Percentiles rank a stretch among this genome's conserved stretches.
Conservation (phyloP, 2,329 filamentous ascomycete genomes). For the Penicillium griseofulvum region DNA sequence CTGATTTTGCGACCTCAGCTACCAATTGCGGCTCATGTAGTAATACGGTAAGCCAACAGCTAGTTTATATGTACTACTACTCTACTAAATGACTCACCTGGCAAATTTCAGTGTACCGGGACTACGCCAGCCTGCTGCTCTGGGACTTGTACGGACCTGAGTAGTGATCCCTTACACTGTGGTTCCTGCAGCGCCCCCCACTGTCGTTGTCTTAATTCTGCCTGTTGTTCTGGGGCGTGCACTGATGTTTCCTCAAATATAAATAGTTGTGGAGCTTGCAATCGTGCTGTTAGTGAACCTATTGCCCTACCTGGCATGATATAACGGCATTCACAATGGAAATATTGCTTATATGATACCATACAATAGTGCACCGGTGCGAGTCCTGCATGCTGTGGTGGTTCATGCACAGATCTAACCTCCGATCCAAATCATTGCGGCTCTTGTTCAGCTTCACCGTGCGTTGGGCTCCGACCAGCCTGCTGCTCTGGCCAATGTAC, state of each 20-base stretch:
- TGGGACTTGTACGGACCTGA: constrained; percentile 13
- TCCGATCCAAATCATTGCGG: background rate
- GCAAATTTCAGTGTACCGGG: constrained; percentile 10
- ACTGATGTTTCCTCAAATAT: background rate
- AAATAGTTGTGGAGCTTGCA: background rate
- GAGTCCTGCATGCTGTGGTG: background rate
- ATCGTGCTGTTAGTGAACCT: background rate
- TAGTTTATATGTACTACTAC: background rate
- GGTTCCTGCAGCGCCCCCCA: constrained; percentile 10
- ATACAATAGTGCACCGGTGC: background rate
- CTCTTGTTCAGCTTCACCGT: background rate
- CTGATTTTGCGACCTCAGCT: constrained; percentile 7
- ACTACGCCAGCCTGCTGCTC: constrained; percentile 13
- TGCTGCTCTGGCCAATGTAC: background rate
- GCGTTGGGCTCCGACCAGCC: background rate
- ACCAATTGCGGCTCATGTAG: constrained; percentile 13
- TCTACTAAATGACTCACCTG: background rate
- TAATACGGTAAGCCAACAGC: background rate
- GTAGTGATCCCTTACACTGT: constrained; percentile 7
- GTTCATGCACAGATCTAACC: background rate
- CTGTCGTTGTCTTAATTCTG: constrained; percentile 4
- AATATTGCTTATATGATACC: background rate
- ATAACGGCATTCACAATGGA: no score
- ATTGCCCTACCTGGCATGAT: background rate
- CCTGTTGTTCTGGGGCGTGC: constrained; percentile 1